Conservation (phyloP, 371 early-diverging fungal species). For the Lichtheimia corymbifera region DNA sequence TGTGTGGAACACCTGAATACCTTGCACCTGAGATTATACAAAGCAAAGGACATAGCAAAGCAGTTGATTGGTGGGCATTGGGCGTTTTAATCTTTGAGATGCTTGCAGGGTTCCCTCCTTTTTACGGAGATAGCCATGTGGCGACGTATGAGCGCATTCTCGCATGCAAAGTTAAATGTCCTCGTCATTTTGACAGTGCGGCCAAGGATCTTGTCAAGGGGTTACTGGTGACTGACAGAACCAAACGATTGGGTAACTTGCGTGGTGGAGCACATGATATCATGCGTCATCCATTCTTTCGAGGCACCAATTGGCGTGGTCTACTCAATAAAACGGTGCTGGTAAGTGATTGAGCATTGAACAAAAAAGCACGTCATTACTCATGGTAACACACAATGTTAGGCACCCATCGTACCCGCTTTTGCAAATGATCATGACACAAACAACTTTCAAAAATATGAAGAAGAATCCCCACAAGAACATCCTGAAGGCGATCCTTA, state of each 20-base stretch:
- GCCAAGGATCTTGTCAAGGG: constrained; percentile 78
- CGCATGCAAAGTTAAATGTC: constrained; percentile 71
- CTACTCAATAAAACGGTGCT: constrained; percentile 63
- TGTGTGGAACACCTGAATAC: constrained; percentile 99
- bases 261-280: constrained; percentile 57
- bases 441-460: constrained; percentile 67
- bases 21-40: constrained; percentile 98
- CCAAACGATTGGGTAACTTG: constrained; percentile 73
- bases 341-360: constrained; percentile 24
- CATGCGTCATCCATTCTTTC: constrained; percentile 87
- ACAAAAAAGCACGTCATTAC: background rate
- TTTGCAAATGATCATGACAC: constrained; percentile 65
- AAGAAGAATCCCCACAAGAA: constrained; percentile 39
- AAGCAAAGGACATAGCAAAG: constrained; percentile 94
- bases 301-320: constrained; percentile 80
- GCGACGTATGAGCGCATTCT: constrained; percentile 86
- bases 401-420: constrained; percentile 64
- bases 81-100: constrained; percentile 98
- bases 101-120: constrained; percentile 93
- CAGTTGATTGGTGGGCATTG: constrained; percentile 99
- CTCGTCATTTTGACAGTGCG: constrained; percentile 69
- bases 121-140: constrained; percentile 93
- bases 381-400: constrained; percentile 9
- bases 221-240: constrained; percentile 72
- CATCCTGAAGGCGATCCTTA: constrained; percentile 42